Conservation (phyloP, 805 yeast species). For the Blastobotrys robertii region DNA sequence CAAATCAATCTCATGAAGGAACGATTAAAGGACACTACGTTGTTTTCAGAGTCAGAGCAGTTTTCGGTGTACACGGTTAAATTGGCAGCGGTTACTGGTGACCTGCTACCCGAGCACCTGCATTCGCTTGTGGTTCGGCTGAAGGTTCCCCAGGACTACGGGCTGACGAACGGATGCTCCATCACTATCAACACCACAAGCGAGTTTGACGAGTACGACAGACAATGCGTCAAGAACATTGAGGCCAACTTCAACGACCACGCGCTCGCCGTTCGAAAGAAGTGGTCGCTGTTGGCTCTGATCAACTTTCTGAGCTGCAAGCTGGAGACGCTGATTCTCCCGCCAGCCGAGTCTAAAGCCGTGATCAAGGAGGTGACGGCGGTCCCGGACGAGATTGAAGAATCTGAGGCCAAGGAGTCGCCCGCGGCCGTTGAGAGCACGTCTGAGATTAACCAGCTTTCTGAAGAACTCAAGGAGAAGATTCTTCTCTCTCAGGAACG, state of each 20-base stretch:
- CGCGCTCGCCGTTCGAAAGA: slow-evolving; percentile 8
- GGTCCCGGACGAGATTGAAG: neutral
- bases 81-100: slow-evolving; percentile 11
- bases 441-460: neutral
- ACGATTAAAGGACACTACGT: slow-evolving; percentile 8
- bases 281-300: slow-evolving; percentile 15
- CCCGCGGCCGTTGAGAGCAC: neutral
- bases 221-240: slow-evolving; percentile 7
- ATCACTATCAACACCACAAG: slow-evolving; percentile 9
- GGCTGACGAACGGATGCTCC: slow-evolving; percentile 10
- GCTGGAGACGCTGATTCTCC: slow-evolving; percentile 13
- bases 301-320: slow-evolving; percentile 14
- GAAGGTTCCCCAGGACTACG: slow-evolving; percentile 15
- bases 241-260: slow-evolving; percentile 17
- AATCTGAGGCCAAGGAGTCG: neutral
- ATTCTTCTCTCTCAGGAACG: neutral
- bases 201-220: slow-evolving; percentile 2
- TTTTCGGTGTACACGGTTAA: slow-evolving; percentile 3
- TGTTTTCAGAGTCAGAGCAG: slow-evolving; percentile 4
- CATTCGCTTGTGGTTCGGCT: slow-evolving; percentile 2
- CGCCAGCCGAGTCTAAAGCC: slow-evolving; percentile 6
- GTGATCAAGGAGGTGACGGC: slow-evolving; percentile 1
- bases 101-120: slow-evolving; percentile 13
- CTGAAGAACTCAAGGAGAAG: slow-evolving; percentile 5
- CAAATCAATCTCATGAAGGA: slow-evolving; percentile 14